These are phyloP conservation scores for Monosporozyma aquatica DNA, from an alignment of 805 yeast species.

Conservation along the genomic window DNA sequence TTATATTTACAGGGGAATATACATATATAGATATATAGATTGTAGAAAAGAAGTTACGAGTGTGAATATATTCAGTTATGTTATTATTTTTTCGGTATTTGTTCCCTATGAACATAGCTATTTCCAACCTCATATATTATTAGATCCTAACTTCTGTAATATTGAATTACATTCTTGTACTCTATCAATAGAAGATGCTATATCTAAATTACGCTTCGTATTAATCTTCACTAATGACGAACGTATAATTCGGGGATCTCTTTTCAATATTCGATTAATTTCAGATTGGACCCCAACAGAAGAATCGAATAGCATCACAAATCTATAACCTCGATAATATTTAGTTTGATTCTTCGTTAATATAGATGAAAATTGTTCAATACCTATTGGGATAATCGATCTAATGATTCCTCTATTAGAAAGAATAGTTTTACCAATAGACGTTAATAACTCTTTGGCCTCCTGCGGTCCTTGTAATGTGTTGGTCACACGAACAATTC, in stretches of 20 bases:
- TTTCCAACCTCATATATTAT: background rate
- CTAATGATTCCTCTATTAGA: slow-evolving; percentile 92
- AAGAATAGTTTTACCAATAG: slow-evolving; percentile 74
- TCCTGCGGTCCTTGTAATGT: slow-evolving; percentile 45
- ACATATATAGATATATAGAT: background rate
- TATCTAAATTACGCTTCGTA: slow-evolving; percentile 42
- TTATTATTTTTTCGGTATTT: background rate
- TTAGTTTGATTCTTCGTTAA: slow-evolving; percentile 78
- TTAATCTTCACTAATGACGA: slow-evolving; percentile 61
- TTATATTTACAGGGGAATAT: background rate
- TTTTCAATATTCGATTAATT: slow-evolving; percentile 65
- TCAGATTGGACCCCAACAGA: slow-evolving; percentile 82
- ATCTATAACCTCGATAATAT: slow-evolving; percentile 86
- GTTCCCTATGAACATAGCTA: too few relatives aligned
- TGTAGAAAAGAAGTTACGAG: too few relatives aligned
- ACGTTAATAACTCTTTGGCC: slow-evolving; percentile 53
- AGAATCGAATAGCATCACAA: slow-evolving; percentile 77
- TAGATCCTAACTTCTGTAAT: slow-evolving; percentile 5
- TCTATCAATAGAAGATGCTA: slow-evolving; percentile 50
- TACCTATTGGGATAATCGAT: slow-evolving; percentile 70
- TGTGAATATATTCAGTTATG: background rate
- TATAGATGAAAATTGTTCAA: slow-evolving; percentile 62
- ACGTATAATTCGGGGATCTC: slow-evolving; percentile 87
- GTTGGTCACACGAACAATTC: slow-evolving; percentile 73
- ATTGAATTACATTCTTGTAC: slow-evolving; percentile 24